Percentiles rank a stretch among this genome's conserved stretches.
Conservation (phyloP, 2,329 filamentous ascomycete genomes). For the Pyricularia pennisetigena region DNA sequence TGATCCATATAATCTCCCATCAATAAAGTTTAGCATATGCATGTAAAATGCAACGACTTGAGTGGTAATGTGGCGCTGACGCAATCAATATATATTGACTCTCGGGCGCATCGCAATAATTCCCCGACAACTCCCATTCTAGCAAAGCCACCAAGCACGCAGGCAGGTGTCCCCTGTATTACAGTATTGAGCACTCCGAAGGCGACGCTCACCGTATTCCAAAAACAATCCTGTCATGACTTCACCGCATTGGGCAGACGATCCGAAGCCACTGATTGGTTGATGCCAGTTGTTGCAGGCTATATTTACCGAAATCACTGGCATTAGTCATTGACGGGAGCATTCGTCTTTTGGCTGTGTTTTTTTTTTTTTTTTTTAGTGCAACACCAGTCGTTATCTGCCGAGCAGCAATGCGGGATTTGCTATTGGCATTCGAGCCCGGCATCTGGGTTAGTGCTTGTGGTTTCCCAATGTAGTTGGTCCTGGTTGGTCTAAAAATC, state of each 20-base stretch:
- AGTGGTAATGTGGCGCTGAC: neutral
- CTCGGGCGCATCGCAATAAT: neutral
- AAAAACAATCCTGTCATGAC: neutral
- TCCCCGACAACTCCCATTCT: neutral
- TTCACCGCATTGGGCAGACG: neutral
- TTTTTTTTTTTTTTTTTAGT: too few species aligned
- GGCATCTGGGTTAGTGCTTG: too few species aligned
- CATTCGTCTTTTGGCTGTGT: too few species aligned
- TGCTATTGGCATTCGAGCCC: too few species aligned
- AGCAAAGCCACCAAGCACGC: neutral
- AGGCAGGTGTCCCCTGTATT: neutral
- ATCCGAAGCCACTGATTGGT: neutral
- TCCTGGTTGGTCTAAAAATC: neutral
- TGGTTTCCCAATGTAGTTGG: neutral
- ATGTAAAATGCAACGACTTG: neutral
- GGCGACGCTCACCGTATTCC: neutral
- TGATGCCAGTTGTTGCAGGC: neutral
- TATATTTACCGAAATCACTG: too few species aligned
- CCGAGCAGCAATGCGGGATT: neutral
- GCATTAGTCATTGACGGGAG: too few species aligned
- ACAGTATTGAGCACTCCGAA: neutral
- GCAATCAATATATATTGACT: neutral
- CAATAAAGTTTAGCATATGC: neutral
- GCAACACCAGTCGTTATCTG: neutral
- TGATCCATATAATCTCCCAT: neutral